Percentiles rank a stretch among this genome's conserved stretches.
Evolutionary conservation across 2,329 filamentous ascomycete genomes (phyloP).

Genomic region (Fusarium avenaceum): DNA sequence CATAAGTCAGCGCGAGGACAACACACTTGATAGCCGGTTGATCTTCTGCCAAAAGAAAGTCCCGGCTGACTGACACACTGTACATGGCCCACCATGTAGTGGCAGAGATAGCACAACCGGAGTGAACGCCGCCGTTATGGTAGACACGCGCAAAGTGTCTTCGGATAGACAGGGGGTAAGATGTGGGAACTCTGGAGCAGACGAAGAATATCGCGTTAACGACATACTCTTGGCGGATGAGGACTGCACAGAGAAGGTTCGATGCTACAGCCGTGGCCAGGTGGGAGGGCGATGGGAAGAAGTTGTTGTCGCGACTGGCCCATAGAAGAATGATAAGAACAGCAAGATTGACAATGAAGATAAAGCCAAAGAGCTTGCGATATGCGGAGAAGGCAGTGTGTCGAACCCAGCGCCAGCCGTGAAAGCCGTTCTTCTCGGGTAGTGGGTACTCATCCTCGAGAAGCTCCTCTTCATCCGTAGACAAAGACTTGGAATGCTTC

Average conservation of each 20-base stretch:
- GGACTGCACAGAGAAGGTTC: slow-evolving; percentile 57
- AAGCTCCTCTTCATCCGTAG: slow-evolving; percentile 6
- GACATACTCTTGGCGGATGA: slow-evolving; percentile 64
- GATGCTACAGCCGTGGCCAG: slow-evolving; percentile 36
- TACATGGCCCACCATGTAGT: slow-evolving; percentile 57
- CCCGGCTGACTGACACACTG: slow-evolving; percentile 27
- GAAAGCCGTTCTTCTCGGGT: slow-evolving; percentile 31
- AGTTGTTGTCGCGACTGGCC: slow-evolving; percentile 19
- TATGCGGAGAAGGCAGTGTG: slow-evolving; percentile 36
- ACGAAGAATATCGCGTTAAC: slow-evolving; percentile 61
- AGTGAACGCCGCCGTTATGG: slow-evolving; percentile 62
- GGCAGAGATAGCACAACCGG: slow-evolving; percentile 58
- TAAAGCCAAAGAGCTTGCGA: slow-evolving; percentile 35
- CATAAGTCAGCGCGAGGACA: slow-evolving; percentile 47
- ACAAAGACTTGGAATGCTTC: slow-evolving; percentile 1
- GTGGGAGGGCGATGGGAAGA: slow-evolving; percentile 20
- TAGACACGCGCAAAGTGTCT: slow-evolving; percentile 58
- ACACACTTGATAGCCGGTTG: slow-evolving; percentile 21
- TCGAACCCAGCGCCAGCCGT: slow-evolving; percentile 38
- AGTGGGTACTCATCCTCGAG: slow-evolving; percentile 25
- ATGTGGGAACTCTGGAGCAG: slow-evolving; percentile 56
- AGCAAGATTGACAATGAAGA: slow-evolving; percentile 26
- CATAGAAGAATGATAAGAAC: slow-evolving; percentile 27
- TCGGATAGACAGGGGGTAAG: slow-evolving; percentile 59
- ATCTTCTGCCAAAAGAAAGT: slow-evolving; percentile 5